Evolutionary conservation across 148 eudicot genomes (phyloP).

Genomic region (Diospyros kaki): DNA sequence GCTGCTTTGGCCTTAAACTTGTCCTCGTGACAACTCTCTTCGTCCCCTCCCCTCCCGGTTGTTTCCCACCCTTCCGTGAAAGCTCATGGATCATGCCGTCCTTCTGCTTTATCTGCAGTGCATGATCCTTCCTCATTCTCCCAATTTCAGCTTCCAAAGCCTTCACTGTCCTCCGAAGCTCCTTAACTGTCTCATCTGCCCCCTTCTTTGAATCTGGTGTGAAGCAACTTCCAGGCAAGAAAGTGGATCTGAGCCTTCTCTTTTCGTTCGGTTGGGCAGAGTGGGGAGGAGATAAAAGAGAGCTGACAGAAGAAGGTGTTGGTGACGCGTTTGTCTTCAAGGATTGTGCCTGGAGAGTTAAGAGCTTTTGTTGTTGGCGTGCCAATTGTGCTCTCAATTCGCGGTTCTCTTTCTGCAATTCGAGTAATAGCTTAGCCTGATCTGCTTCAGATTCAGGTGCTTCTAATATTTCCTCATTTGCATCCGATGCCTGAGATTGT

Average conservation of each 20-base stretch:
- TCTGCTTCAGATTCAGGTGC: constrained; percentile 49
- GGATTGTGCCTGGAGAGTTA: constrained; percentile 63
- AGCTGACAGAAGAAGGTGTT: constrained; percentile 40
- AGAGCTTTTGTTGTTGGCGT: constrained; percentile 71
- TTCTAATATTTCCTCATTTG: constrained; percentile 53
- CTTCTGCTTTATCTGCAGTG: constrained; percentile 54
- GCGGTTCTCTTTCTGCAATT: constrained; percentile 77
- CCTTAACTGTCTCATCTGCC: constrained; percentile 48
- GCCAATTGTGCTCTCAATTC: constrained; percentile 68
- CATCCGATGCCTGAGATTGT: constrained; percentile 49
- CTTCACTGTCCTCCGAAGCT: constrained; percentile 49
- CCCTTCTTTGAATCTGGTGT: constrained; percentile 62
- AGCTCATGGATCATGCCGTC: constrained; percentile 57
- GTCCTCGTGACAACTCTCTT: constrained; percentile 47
- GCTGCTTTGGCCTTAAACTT: constrained; percentile 47
- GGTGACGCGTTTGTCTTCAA: constrained; percentile 64
- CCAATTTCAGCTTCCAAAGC: constrained; percentile 55
- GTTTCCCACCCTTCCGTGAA: constrained; percentile 33
- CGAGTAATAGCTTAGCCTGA: constrained; percentile 65
- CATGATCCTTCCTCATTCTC: constrained; percentile 66
- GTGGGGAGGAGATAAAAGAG: constrained; percentile 43
- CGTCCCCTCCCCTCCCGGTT: constrained; percentile 24
- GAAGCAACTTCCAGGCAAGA: constrained; percentile 36
- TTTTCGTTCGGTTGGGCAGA: constrained; percentile 38
- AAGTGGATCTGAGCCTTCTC: constrained; percentile 38